These are phyloP conservation scores for Hymenoscyphus infarciens DNA, from an alignment of 2,329 filamentous ascomycete species.

Conservation along the genomic window DNA sequence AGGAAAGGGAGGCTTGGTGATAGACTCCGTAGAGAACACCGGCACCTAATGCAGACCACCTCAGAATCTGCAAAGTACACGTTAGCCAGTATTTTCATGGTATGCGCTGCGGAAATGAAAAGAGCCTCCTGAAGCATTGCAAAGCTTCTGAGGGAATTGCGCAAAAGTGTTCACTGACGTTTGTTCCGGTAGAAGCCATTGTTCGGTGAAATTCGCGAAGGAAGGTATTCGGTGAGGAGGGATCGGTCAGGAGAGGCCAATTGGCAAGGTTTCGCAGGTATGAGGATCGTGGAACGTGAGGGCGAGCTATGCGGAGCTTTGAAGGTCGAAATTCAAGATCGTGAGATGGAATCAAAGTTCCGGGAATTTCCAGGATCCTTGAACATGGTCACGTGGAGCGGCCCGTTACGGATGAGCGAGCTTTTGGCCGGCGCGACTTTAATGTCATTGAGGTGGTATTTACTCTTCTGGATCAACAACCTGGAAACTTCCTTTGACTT, in stretches of 20 bases:
- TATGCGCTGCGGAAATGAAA: slow-evolving; percentile 4
- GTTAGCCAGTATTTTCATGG: slow-evolving; percentile 7
- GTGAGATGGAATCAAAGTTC: slow-evolving; percentile 13
- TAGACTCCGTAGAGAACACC: slow-evolving; percentile 95
- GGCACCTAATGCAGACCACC: slow-evolving; percentile 88
- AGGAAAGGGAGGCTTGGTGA: slow-evolving; percentile 79
- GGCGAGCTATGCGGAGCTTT: slow-evolving; percentile 25
- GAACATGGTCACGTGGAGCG: neutral
- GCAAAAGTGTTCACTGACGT: slow-evolving; percentile 42
- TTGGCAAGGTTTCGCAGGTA: slow-evolving; percentile 29
- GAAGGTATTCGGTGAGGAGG: slow-evolving; percentile 14
- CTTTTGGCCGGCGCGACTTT: slow-evolving; percentile 6
- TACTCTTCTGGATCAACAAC: neutral
- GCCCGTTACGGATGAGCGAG: neutral
- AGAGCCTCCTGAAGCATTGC: neutral
- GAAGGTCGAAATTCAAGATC: slow-evolving; percentile 20
- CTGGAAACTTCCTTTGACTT: neutral
- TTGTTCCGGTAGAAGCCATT: slow-evolving; percentile 47
- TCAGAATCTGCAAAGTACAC: slow-evolving; percentile 68
- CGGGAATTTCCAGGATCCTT: slow-evolving; percentile 11
- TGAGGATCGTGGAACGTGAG: slow-evolving; percentile 20
- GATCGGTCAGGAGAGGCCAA: slow-evolving; percentile 25
- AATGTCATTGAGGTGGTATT: neutral
- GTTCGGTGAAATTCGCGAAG: slow-evolving; percentile 16
- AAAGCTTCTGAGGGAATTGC: slow-evolving; percentile 4